Evolutionary conservation across 2,329 filamentous ascomycete species (phyloP).

Genomic region (Mycogone perniciosa): DNA sequence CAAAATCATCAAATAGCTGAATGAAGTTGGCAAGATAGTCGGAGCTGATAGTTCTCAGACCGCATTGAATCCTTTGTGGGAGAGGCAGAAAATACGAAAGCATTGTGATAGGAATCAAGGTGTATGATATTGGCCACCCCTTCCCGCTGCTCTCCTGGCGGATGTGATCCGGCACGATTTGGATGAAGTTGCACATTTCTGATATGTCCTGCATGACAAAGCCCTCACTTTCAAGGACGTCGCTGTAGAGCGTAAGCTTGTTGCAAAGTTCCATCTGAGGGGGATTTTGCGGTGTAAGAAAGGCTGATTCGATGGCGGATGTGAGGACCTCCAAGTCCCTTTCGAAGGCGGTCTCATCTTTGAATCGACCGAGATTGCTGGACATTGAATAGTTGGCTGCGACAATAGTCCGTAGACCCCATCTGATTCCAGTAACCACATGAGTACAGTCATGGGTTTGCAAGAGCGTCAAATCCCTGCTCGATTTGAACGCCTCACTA

Average conservation of each 20-base stretch:
- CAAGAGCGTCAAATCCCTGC: background rate
- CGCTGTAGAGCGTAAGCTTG: slow-evolving; percentile 13
- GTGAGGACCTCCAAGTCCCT: slow-evolving; percentile 5
- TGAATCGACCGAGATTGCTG: fast-evolving
- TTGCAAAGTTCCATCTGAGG: slow-evolving; percentile 4
- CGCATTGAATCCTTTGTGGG: fast-evolving
- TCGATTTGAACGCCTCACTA: background rate
- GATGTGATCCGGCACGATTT: background rate
- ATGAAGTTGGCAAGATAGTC: slow-evolving; percentile 4
- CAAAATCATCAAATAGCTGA: slow-evolving; percentile 9
- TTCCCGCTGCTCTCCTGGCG: background rate
- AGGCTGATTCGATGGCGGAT: background rate
- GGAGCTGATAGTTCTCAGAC: background rate
- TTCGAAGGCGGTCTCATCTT: background rate
- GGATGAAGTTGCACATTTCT: slow-evolving; percentile 2
- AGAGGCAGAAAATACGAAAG: background rate
- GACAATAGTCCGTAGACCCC: slow-evolving; percentile 14
- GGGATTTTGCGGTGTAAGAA: background rate
- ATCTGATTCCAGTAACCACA: slow-evolving; percentile 12
- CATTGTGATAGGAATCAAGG: slow-evolving; percentile 2
- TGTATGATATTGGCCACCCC: slow-evolving; percentile 13
- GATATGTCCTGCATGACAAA: background rate
- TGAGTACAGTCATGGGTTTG: slow-evolving; percentile 3
- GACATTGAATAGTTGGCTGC: background rate
- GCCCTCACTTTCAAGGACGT: slow-evolving; percentile 5